Evolutionary conservation across 495 filamentous ascomycete genomes (phyloP).

Genomic region (Xylaria longipes): DNA sequence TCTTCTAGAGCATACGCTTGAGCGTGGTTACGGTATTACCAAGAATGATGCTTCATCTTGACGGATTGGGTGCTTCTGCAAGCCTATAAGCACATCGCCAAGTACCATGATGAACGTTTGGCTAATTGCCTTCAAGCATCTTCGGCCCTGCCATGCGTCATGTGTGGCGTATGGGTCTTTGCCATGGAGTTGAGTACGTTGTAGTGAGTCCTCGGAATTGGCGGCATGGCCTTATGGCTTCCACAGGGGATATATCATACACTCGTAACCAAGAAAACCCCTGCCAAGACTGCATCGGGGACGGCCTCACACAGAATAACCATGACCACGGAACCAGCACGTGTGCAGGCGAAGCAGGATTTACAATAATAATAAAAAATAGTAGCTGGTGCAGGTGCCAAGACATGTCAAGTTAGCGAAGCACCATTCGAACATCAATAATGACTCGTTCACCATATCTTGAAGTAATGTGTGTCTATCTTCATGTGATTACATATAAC

Average conservation of each 20-base stretch:
- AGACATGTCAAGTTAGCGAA: background rate
- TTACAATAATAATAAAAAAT: background rate
- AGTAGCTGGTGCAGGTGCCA: background rate
- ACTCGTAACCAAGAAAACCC: background rate
- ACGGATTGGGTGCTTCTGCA: background rate
- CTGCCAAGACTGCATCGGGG: background rate
- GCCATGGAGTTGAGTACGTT: background rate
- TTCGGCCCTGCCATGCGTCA: background rate
- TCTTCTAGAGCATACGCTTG: background rate
- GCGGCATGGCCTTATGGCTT: background rate
- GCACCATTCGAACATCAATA: background rate
- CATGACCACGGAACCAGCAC: background rate
- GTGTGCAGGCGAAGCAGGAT: constrained; percentile 9
- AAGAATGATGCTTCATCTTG: background rate
- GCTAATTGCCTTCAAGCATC: background rate
- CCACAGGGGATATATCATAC: constrained; percentile 3
- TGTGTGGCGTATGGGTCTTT: background rate
- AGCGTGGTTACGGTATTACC: background rate
- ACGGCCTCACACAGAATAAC: background rate
- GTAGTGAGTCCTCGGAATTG: background rate
- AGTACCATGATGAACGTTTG: background rate
- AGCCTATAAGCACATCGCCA: background rate
- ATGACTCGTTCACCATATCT: constrained; percentile 1
- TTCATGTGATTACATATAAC: constrained; percentile 13
- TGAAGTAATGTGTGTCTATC: background rate